Evolutionary conservation across 2,329 filamentous ascomycete genomes (phyloP), one percentile per base, ranked within the genome.

Genomic region (Neonectria sp.): DNA sequence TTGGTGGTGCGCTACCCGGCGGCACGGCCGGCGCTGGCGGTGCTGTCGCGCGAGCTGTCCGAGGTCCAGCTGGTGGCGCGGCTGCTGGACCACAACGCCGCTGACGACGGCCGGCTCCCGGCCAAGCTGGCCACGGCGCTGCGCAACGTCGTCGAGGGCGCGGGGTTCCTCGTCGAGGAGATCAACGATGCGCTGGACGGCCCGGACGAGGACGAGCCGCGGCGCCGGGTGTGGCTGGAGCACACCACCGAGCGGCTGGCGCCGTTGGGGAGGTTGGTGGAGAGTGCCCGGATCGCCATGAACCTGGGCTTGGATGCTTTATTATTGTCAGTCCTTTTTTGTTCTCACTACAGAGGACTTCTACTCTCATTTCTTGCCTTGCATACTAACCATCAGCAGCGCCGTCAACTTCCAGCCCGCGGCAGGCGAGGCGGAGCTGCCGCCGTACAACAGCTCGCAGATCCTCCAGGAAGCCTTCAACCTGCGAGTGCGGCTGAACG

Each of bases 391-490:
- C 35, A 25, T 33, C 24, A 15, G 15, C 3, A 76, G 72, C 43
- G 69, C 63, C 31, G 73, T 73, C 65, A 75, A 75, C 55, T 67
- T 71, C 52, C 69, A 70, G 52, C 74, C 75, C 45, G 49, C 68
- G 40, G 60, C 66, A 21, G 58, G 51, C 17, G 55, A 67, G 21
- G 46, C 63, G 45, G 73, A 75, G 31, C 75, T 77, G 33, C 76
- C 76, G 0, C 71, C 74, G 0, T 78, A 78, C 33, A 71, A 70
- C 62, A 74, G 70, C 65, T 74, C 74, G 11, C 76, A 78, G 65
- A 72, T 78, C 4, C 65, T 76, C 1, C 71, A 75, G 29, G 73
- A 75, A 31, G 67, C 67, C n/a, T 55, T 70, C 9, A 67, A 55
- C 9, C 53, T 78, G 13, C 73, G 73, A 8, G 60, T 59, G n/a